phyloP scores from a whole-genome alignment of 106 monocot genomes.

The Dactylorhiza incarnata region DNA sequence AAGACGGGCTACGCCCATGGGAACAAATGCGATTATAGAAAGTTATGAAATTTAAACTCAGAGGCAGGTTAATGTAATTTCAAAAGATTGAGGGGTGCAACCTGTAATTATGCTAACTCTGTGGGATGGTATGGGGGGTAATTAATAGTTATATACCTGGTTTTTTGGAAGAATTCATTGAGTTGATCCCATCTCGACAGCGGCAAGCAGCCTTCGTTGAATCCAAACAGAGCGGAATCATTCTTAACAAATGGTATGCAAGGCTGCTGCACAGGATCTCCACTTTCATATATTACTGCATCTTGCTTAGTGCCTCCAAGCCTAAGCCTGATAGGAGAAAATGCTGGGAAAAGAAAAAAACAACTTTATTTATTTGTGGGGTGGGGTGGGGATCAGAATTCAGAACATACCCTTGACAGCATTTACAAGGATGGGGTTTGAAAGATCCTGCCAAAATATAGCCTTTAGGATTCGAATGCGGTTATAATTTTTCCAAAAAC shows the following conservation, averaged over 20 bases:
- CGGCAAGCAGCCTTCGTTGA: constrained; percentile 60
- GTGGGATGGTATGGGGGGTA: no score
- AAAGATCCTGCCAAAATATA: constrained; percentile 64
- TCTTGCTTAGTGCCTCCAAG: constrained; percentile 80
- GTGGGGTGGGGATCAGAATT: no score
- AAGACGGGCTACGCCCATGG: no score
- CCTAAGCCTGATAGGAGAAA: constrained; percentile 15
- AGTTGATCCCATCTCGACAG: constrained; percentile 83
- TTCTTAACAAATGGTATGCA: constrained; percentile 46
- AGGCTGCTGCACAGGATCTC: constrained; percentile 10
- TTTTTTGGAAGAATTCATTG: constrained; percentile 58
- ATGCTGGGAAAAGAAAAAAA: constrained; percentile 60
- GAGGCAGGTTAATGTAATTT: no score
- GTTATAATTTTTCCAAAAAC: not conserved
- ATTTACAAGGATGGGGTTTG: constrained; percentile 62
- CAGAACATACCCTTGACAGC: constrained; percentile 75
- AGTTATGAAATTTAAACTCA: no score
- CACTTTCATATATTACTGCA: constrained; percentile 41
- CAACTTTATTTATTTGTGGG: not conserved
- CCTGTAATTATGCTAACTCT: no score
- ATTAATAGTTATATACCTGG: constrained; percentile 24
- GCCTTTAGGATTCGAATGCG: not conserved
- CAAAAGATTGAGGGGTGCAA: no score
- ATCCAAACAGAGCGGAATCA: constrained; percentile 62
- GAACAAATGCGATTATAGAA: no score